Evolutionary conservation across 176 grass and related monocot species (phyloP).

Genomic region (Typha latifolia): DNA sequence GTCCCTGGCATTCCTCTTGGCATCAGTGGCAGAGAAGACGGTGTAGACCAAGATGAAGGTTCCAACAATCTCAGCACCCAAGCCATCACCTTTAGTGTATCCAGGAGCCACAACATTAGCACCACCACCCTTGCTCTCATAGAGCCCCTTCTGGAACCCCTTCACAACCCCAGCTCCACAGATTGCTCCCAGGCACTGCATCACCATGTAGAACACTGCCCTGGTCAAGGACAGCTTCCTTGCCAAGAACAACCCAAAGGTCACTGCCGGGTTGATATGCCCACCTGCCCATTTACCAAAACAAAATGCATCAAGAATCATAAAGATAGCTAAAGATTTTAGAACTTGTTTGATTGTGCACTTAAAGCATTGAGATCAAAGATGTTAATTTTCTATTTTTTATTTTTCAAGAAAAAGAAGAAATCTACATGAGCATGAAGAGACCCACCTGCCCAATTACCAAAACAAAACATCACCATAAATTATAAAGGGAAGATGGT

Average conservation of each 20-base stretch:
- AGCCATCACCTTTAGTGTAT: slow-evolving; percentile 41
- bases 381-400: not conserved
- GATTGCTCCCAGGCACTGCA: slow-evolving; percentile 54
- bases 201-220: slow-evolving; percentile 44
- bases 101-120: slow-evolving; percentile 35
- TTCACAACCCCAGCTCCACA: slow-evolving; percentile 48
- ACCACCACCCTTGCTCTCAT: slow-evolving; percentile 30
- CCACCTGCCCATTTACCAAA: slow-evolving; percentile 17
- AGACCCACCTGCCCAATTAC: not conserved
- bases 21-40: slow-evolving; percentile 40
- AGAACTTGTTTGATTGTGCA: not conserved
- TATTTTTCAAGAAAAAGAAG: not conserved
- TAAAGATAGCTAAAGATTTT: not conserved
- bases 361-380: not conserved
- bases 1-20: slow-evolving; percentile 41
- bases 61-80: slow-evolving; percentile 51
- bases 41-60: slow-evolving; percentile 54
- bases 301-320: not conserved
- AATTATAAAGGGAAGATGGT: not conserved
- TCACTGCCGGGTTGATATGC: slow-evolving; percentile 50
- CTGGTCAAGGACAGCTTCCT: slow-evolving; percentile 44
- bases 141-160: slow-evolving; percentile 37
- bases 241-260: slow-evolving; percentile 40
- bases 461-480: not conserved
- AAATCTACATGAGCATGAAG: not conserved